These are phyloP conservation scores for Malassezia nana DNA, from an alignment of 1,284 basidiomycete genomes.

Conservation along the genomic window DNA sequence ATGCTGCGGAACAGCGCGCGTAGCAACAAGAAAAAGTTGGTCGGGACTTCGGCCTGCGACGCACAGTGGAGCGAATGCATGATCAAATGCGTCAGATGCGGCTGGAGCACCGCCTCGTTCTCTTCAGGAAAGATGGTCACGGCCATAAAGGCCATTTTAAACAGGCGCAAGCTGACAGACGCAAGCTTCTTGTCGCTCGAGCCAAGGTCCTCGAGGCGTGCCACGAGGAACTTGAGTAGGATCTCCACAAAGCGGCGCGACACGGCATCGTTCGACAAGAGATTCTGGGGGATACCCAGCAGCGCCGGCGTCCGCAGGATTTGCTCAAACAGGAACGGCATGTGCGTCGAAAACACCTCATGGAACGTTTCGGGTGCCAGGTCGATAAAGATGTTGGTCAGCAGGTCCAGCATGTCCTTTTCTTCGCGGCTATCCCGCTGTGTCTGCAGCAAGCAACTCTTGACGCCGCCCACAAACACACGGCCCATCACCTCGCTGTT, in stretches of 20 bases:
- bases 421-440: conserved; percentile 61
- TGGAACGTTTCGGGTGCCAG: conserved; percentile 47
- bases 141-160: conserved; percentile 92
- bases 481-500: conserved; percentile 79
- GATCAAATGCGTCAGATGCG: conserved; percentile 83
- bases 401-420: conserved; percentile 76
- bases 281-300: conserved; percentile 72
- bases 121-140: conserved; percentile 66
- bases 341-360: conserved; percentile 38
- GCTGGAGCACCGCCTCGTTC: conserved; percentile 85
- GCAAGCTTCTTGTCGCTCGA: conserved; percentile 67
- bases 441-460: conserved; percentile 77
- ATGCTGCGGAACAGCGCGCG: conserved; percentile 91
- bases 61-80: conserved; percentile 95
- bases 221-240: conserved; percentile 73
- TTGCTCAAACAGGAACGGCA: conserved; percentile 41
- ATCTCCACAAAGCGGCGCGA: conserved; percentile 88
- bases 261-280: conserved; percentile 72
- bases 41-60: conserved; percentile 77
- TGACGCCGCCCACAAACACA: conserved; percentile 74
- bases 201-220: conserved; percentile 71
- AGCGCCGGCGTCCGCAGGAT: conserved; percentile 60
- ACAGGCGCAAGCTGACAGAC: conserved; percentile 71
- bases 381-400: conserved; percentile 55
- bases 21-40: conserved; percentile 88